A percentile compares a stretch with the other conserved stretches of the same genome.
Conservation (phyloP, 2,329 filamentous ascomycete species). For the Stagonosporopsis rhizophila region DNA sequence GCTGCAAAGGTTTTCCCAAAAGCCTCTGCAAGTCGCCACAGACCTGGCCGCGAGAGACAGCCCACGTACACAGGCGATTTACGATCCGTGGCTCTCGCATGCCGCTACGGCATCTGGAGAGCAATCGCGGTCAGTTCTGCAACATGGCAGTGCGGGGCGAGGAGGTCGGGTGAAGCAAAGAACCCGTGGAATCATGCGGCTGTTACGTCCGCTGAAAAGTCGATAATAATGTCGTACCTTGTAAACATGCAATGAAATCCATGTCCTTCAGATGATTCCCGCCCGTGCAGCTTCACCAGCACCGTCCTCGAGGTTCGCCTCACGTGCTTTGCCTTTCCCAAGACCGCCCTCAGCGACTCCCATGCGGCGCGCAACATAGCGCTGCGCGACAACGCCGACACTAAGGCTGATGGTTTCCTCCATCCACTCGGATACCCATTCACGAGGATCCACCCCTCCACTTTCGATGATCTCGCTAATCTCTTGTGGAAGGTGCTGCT, state of each 20-base stretch:
- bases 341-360: constrained; percentile 85
- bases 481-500: constrained; percentile 74
- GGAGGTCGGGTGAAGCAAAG: not conserved
- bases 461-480: constrained; percentile 82
- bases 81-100: not conserved
- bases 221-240: constrained; percentile 5
- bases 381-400: constrained; percentile 87
- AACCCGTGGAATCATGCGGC: not conserved
- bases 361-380: constrained; percentile 95
- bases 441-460: constrained; percentile 84
- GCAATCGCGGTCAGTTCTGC: not conserved
- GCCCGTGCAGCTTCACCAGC: constrained; percentile 68
- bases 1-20: not conserved
- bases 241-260: constrained; percentile 7
- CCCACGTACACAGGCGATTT: too few species aligned
- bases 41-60: constrained; percentile 4
- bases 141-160: not conserved
- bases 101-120: not conserved
- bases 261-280: constrained; percentile 40
- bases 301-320: constrained; percentile 62
- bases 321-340: constrained; percentile 64
- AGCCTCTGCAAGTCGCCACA: constrained; percentile 9
- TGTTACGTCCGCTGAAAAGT: not conserved
- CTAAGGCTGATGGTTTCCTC: constrained; percentile 82
- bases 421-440: constrained; percentile 98